Evolutionary conservation across 2,329 filamentous ascomycete species (phyloP).

Genomic region (Fusarium goolgardi): DNA sequence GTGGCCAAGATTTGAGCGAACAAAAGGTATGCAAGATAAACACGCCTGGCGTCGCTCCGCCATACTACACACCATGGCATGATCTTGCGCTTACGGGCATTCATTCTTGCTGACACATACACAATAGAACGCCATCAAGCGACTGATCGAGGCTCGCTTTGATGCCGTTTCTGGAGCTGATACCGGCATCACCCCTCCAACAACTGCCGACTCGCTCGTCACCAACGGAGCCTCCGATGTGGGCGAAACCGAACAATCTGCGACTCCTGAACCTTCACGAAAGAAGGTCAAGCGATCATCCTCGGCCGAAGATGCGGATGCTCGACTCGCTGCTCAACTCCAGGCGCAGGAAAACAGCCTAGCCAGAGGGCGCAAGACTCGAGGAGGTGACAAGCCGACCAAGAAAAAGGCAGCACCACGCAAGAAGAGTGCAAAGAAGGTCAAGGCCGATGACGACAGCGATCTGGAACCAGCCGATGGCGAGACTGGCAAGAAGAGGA

Average conservation of each 20-base stretch:
- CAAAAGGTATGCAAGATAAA: conserved; percentile 62
- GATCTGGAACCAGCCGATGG: conserved; percentile 74
- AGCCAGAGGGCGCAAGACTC: conserved; percentile 75
- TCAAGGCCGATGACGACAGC: conserved; percentile 83
- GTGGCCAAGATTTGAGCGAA: conserved; percentile 67
- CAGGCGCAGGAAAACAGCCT: conserved; percentile 91
- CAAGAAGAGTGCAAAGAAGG: conserved; percentile 81
- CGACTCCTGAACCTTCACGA: conserved; percentile 59
- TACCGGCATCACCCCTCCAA: conserved; percentile 61
- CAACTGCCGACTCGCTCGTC: conserved; percentile 50
- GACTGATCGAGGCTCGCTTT: conserved; percentile 78
- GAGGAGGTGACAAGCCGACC: conserved; percentile 72
- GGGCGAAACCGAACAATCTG: conserved; percentile 61
- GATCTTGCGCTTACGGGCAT: background rate
- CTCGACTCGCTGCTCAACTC: conserved; percentile 84
- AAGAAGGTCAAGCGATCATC: conserved; percentile 77
- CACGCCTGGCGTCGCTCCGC: background rate
- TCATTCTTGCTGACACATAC: conserved; percentile 5
- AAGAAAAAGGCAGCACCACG: conserved; percentile 72
- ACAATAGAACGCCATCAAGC: conserved; percentile 71
- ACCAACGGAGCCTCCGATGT: conserved; percentile 52
- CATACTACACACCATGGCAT: background rate
- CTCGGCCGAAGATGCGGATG: conserved; percentile 79
- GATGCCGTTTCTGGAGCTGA: conserved; percentile 70
- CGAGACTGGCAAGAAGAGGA: conserved; percentile 71